Percentiles rank a stretch among this genome's conserved stretches.
Evolutionary conservation across 306 rosid species (phyloP).

Genomic region (Dalbergia cultrata): DNA sequence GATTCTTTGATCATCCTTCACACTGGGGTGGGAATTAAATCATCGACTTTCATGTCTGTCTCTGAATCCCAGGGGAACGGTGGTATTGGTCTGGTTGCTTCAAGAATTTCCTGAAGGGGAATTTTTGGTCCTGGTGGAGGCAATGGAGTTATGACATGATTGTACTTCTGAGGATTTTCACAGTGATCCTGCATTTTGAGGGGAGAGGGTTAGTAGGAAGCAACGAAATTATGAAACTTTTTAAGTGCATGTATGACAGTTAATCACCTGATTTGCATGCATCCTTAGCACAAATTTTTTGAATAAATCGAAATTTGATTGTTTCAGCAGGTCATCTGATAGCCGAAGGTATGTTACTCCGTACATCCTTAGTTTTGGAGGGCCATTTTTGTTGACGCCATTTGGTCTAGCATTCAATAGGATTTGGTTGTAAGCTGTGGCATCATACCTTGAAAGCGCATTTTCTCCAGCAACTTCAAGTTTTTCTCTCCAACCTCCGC

Average conservation of each 20-base stretch:
- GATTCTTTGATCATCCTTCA: conserved; percentile 40
- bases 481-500: conserved; percentile 87
- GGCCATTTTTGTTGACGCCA: conserved; percentile 71
- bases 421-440: conserved; percentile 80
- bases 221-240: conserved; percentile 30
- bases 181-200: conserved; percentile 64
- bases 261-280: conserved; percentile 89
- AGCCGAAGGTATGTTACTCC: conserved; percentile 88
- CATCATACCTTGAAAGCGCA: conserved; percentile 84
- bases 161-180: conserved; percentile 63
- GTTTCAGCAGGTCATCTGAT: conserved; percentile 60
- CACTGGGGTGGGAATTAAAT: conserved; percentile 42
- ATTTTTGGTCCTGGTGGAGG: conserved; percentile 65
- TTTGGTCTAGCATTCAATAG: conserved; percentile 90
- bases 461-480: conserved; percentile 94
- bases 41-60: conserved; percentile 75
- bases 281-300: conserved; percentile 80
- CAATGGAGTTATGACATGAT: conserved; percentile 63
- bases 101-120: conserved; percentile 60
- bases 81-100: conserved; percentile 69
- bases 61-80: conserved; percentile 77
- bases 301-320: conserved; percentile 66
- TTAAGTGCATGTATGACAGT: conserved; percentile 29
- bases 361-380: conserved; percentile 68
- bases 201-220: conserved; percentile 38